Percentiles rank a stretch among this genome's conserved stretches.
phyloP scores from a whole-genome alignment of 345 rosid species.

The Cardamine occulta region DNA sequence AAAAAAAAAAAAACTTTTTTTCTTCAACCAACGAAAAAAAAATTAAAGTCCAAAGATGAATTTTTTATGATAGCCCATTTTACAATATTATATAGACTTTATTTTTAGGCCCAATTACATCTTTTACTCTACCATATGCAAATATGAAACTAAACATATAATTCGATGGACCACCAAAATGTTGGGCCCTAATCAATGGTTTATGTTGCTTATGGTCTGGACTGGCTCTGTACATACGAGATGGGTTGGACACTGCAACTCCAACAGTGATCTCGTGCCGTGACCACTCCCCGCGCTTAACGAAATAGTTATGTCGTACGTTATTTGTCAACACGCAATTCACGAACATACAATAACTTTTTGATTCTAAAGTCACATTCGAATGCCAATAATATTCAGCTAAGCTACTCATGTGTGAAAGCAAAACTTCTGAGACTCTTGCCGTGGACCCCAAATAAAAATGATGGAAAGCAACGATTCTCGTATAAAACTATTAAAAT shows the following conservation, averaged over 20 bases:
- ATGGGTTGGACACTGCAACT: not conserved
- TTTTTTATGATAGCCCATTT: not conserved
- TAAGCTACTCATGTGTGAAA: slow-evolving; percentile 35
- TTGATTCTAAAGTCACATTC: slow-evolving; percentile 10
- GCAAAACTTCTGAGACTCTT: slow-evolving; percentile 9
- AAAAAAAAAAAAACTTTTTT: no score
- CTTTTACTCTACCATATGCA: no score
- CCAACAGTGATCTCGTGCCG: slow-evolving; percentile 11
- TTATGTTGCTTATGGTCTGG: not conserved
- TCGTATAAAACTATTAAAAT: not conserved
- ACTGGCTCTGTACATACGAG: not conserved
- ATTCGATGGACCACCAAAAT: not conserved
- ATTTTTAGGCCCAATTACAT: not conserved
- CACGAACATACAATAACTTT: slow-evolving; percentile 13
- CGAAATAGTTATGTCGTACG: slow-evolving; percentile 2
- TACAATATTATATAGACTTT: no score
- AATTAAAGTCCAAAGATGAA: not conserved
- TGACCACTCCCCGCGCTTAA: slow-evolving; percentile 21
- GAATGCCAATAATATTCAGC: slow-evolving; percentile 13
- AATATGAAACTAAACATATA: not conserved
- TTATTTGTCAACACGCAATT: slow-evolving; percentile 7
- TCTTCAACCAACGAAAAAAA: no score
- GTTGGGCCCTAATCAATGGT: not conserved
- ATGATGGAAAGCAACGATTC: slow-evolving; percentile 29
- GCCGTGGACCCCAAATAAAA: slow-evolving; percentile 10